Conservation (phyloP, 2,329 filamentous ascomycete species). For the Dothidotthia symphoricarpi region DNA sequence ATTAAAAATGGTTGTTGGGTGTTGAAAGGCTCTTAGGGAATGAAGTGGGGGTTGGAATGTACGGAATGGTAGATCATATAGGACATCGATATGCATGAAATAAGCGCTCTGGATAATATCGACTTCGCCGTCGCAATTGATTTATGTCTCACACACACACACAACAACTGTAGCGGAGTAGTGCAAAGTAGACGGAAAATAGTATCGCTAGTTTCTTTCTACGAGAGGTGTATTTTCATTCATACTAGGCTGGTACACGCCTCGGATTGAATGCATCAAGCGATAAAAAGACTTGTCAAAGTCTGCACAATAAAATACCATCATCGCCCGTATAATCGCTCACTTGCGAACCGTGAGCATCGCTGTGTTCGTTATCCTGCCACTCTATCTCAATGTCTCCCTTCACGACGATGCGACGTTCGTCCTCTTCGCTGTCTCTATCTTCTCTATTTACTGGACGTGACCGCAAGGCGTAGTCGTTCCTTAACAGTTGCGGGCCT, state of each 20-base stretch:
- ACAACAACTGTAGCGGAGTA: neutral
- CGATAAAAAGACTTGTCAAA: neutral
- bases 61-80: no score
- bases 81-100: no score
- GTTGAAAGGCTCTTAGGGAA: no score
- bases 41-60: no score
- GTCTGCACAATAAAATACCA: neutral
- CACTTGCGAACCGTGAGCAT: neutral
- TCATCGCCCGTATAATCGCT: neutral
- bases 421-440: slow-evolving; percentile 3
- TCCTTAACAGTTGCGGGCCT: slow-evolving; percentile 1
- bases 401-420: slow-evolving; percentile 4
- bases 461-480: neutral
- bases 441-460: neutral
- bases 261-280: neutral
- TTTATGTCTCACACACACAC: neutral
- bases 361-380: neutral
- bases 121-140: no score
- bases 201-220: no score
- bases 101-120: no score
- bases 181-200: no score
- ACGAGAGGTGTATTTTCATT: no score
- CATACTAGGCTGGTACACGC: neutral
- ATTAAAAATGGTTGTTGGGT: no score
- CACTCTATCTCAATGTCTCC: slow-evolving; percentile 4